Base-by-base conservation (phyloP, 805 yeast genomes). In the Teunomyces tritomae region DNA sequence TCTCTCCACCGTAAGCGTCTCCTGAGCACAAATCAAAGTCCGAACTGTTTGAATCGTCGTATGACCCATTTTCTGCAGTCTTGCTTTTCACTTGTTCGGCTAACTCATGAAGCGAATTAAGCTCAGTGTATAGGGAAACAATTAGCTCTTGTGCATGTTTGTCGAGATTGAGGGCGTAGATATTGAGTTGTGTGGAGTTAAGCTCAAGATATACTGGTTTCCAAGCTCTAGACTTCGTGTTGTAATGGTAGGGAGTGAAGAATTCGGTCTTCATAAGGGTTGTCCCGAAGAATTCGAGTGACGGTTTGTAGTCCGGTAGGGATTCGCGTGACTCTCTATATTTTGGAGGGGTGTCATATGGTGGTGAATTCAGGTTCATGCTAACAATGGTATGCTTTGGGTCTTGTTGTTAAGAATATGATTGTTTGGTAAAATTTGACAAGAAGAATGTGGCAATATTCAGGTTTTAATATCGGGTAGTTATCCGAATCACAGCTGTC, bases 191-290 rank as follows among this genome's bases (percentile, higher is more conserved):
- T 14, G 73, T 73, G 34, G 72, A 64, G 52, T 70, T 71, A 30
- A 73, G 52, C 51, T 71, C 75, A 20, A 70, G 56, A 20, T 70
- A 51, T 14, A 73, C 73, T 1, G 74, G 73, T 46, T 61, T 64
- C 69, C 74, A 67, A 7, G 54, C 45, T 28, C 69, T 47, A 16
- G 56, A 48, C 6, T 59, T 55, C 43, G 50, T 57, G 46, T 59
- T 63, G 50, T 52, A 45, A 45, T 63, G 67, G 57, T 64, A 73
- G 0, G 77, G 77, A 1, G 74, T 65, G 5, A 51, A 49, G 44
- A 70, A 67, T 55, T 73, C 77, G 13, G 64, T 61, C 39, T 70
- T 66, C 32, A 65, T 46, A 28, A 72, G 56, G 5, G 67, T 54
- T 14, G 68, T 41, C 3, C 77, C 76, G 50, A 57, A 67, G 41